These are phyloP conservation scores for Fusarium phyllophilum DNA, from an alignment of 2,329 filamentous ascomycete genomes.

Conservation along the genomic window DNA sequence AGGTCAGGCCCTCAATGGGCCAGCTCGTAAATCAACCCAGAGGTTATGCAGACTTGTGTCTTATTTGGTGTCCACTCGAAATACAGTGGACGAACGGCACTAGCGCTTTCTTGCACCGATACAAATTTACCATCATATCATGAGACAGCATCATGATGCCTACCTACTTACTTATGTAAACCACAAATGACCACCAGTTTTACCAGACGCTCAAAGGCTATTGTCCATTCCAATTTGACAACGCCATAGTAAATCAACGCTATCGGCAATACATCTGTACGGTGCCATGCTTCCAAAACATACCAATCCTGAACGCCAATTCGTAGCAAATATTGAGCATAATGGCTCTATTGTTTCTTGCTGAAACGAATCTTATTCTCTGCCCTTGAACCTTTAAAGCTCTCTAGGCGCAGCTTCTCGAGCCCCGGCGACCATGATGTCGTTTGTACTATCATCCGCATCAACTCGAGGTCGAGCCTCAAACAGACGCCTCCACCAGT, in stretches of 20 bases:
- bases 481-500: conserved; percentile 90
- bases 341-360: neutral
- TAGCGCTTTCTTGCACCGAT: neutral
- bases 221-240: conserved; percentile 13
- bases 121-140: conserved; percentile 4
- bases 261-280: conserved; percentile 2
- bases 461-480: conserved; percentile 64
- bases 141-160: conserved; percentile 16
- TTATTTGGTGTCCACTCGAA: neutral
- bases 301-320: conserved; percentile 28
- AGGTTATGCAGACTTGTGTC: neutral
- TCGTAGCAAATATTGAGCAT: neutral
- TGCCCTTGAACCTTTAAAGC: conserved; percentile 11
- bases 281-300: conserved; percentile 27
- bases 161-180: neutral
- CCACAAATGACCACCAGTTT: neutral
- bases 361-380: neutral
- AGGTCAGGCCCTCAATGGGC: neutral
- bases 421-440: conserved; percentile 68
- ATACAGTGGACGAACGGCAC: neutral
- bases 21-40: neutral
- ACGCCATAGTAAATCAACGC: conserved; percentile 21
- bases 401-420: conserved; percentile 44
- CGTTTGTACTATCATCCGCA: conserved; percentile 66
- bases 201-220: neutral